Evolutionary conservation across 148 eudicot species (phyloP).

Genomic region (Hydrangea macrophylla): DNA sequence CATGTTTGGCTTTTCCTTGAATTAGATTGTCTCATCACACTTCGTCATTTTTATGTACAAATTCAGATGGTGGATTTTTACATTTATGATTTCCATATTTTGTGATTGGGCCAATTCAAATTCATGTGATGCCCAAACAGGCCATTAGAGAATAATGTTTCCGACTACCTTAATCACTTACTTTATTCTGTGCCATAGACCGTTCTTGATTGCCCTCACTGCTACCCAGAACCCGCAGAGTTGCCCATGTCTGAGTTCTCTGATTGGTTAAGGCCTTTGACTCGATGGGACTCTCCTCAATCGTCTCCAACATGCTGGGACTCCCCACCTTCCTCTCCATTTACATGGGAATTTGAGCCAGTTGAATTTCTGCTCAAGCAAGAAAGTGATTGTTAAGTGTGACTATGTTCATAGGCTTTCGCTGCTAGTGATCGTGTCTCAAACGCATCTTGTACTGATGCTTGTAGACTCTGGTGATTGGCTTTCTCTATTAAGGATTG

Average conservation of each 20-base stretch:
- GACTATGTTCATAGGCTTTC: background rate
- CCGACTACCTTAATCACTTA: background rate
- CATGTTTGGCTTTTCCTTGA: too few relatives aligned
- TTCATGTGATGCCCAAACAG: too few relatives aligned
- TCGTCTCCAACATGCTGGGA: slow-evolving; percentile 20
- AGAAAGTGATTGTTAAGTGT: slow-evolving; percentile 13
- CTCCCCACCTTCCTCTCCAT: slow-evolving; percentile 23
- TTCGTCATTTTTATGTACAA: too few relatives aligned
- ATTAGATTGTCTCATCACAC: too few relatives aligned
- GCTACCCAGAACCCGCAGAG: slow-evolving; percentile 28
- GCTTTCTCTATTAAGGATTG: background rate
- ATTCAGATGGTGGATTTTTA: too few relatives aligned
- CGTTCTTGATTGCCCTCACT: slow-evolving; percentile 13
- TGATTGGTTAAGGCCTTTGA: slow-evolving; percentile 20
- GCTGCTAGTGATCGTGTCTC: background rate
- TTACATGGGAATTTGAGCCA: slow-evolving; percentile 24
- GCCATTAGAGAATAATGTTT: background rate
- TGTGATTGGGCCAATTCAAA: too few relatives aligned
- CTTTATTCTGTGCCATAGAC: slow-evolving; percentile 14
- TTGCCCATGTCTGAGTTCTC: slow-evolving; percentile 27
- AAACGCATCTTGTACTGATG: background rate
- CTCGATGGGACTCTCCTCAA: slow-evolving; percentile 22
- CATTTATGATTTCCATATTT: too few relatives aligned
- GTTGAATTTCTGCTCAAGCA: slow-evolving; percentile 28
- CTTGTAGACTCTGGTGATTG: too few relatives aligned